A percentile compares a stretch with the other conserved stretches of the same genome.
Evolutionary conservation across 371 early-diverging fungal species (phyloP).

Genomic region (Circinella minor): DNA sequence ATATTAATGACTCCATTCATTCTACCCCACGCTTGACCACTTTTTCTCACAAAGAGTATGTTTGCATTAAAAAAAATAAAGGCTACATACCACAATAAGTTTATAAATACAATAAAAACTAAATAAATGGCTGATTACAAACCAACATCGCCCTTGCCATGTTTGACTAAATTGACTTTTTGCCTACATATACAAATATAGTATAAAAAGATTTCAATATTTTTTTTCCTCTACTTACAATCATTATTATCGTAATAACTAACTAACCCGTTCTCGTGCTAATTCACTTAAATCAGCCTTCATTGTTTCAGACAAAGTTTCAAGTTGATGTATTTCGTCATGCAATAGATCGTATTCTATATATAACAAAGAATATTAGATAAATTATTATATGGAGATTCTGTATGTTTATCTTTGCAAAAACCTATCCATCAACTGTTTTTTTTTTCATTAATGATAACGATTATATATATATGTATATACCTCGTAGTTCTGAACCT

Average conservation of each 20-base stretch:
- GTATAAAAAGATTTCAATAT: not conserved
- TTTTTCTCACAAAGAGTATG: too few relatives aligned
- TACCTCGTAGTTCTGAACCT: conserved; percentile 13
- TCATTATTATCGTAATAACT: too few relatives aligned
- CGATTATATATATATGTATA: too few relatives aligned
- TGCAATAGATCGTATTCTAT: conserved; percentile 29
- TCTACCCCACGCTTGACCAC: too few relatives aligned
- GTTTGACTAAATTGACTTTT: conserved; percentile 72
- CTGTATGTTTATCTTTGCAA: too few relatives aligned
- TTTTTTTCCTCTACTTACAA: too few relatives aligned
- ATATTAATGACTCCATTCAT: too few relatives aligned
- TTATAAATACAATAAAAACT: conserved; percentile 90
- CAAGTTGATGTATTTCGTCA: conserved; percentile 41
- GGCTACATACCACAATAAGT: conserved; percentile 66
- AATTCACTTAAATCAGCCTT: conserved; percentile 44
- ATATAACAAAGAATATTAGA: not conserved
- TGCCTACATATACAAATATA: conserved; percentile 52
- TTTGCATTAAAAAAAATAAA: not conserved
- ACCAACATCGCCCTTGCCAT: conserved; percentile 77
- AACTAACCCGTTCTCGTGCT: conserved; percentile 27
- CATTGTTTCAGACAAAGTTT: conserved; percentile 33
- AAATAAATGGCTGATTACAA: conserved; percentile 80
- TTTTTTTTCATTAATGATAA: too few relatives aligned
- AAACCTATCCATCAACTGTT: too few relatives aligned
- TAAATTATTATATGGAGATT: not conserved